Evolutionary conservation across 1,139 yeast species (phyloP).

Genomic region (Waltiozyma solani): DNA sequence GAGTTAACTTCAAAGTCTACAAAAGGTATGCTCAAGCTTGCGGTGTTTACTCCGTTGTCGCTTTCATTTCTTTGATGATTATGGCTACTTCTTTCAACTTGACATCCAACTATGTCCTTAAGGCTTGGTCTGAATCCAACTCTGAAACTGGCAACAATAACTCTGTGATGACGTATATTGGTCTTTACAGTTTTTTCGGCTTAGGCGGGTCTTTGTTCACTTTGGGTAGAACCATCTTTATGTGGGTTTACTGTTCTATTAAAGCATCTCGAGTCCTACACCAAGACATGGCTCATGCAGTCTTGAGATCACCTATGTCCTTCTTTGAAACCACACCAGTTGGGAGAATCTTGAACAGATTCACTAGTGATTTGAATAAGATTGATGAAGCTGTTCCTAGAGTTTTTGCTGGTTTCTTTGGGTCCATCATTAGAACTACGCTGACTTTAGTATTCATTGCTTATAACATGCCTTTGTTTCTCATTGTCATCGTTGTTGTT

Average conservation of each 20-base stretch:
- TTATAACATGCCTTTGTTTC: conserved; percentile 39
- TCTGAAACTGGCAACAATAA: conserved; percentile 36
- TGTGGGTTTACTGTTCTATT: conserved; percentile 57
- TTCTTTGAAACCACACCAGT: conserved; percentile 75
- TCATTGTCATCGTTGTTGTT: conserved; percentile 31
- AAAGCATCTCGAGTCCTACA: conserved; percentile 55
- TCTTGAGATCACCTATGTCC: conserved; percentile 63
- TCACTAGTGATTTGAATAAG: conserved; percentile 60
- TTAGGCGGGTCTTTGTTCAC: conserved; percentile 40
- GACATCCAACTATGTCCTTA: conserved; percentile 45
- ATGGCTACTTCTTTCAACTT: conserved; percentile 39
- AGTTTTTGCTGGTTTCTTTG: conserved; percentile 34
- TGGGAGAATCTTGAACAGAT: conserved; percentile 63
- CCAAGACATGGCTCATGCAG: conserved; percentile 50
- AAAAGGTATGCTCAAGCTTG: conserved; percentile 57
- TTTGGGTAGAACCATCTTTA: conserved; percentile 39
- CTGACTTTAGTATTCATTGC: conserved; percentile 43
- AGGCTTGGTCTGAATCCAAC: conserved; percentile 49
- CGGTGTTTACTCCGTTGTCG: conserved; percentile 39
- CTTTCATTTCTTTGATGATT: conserved; percentile 33
- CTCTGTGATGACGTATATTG: conserved; percentile 41
- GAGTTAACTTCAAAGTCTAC: conserved; percentile 56
- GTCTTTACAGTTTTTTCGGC: conserved; percentile 48
- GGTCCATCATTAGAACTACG: conserved; percentile 31
- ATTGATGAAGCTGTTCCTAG: conserved; percentile 46